Evolutionary conservation across 352 stramenopile genomes (phyloP), one percentile per base, ranked within the genome.

Genomic region (Globisporangium middletonii): DNA sequence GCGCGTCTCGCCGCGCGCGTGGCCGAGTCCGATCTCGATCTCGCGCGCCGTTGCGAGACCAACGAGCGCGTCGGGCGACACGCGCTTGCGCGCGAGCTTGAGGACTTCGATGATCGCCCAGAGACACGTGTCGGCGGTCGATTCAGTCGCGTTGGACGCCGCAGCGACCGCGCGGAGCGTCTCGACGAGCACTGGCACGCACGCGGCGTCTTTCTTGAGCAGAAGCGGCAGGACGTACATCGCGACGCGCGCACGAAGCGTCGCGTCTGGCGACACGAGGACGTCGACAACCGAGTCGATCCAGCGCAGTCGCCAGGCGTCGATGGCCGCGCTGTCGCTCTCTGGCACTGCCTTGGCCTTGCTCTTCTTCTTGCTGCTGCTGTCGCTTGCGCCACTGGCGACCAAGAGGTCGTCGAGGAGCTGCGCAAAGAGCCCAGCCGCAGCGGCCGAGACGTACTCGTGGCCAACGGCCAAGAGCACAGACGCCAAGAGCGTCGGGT

Each of bases 51-150:
- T 23, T 52, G 78, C 81, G 1, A 91, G 45, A 0, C 72, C 74
- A 6, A 73, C 53, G 38, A 89, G 66, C 45, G 83, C 84, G 46
- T 88, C 78, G 11, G 74, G 73, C 19, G 79, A 50, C 53, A 89
- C 70, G 46, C 73, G 72, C 64, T 89, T 90, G 44, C 83, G 76
- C 13, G 83, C 83, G 66, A 84, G 83, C 64, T 94, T 94, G 13
- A 92, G 65, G 7, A 92, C 72, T 55, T 92, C 81, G 18, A 94
- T 68, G 49, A 89, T 75, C 37, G 79, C 78, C 83, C 83, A 94
- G 19, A 92, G 56, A 6, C 59, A 57, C 35, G 79, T 66, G 62
- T 90, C 74, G 4, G 67, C 68, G 4, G n/a, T 48, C 18, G 16
- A 23, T 23, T 13, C 16, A 13, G 41, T 49, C 67, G 62, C 0